phyloP scores from a whole-genome alignment of 1,284 basidiomycete species.

The Cryptococcus maquisensis region DNA sequence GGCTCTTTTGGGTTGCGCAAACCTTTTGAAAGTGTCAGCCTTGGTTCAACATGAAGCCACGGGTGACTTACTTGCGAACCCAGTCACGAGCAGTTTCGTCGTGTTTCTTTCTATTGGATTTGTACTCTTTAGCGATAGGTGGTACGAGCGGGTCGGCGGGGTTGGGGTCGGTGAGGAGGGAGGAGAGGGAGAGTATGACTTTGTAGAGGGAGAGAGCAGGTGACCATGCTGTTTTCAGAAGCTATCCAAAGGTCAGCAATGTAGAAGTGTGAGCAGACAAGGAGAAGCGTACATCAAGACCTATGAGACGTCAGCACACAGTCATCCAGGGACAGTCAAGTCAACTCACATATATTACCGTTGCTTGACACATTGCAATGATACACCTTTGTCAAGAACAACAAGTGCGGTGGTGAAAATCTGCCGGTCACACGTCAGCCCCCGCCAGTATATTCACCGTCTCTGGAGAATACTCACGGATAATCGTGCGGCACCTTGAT shows the following conservation, averaged over 20 bases:
- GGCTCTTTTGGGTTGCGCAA: conserved; percentile 9
- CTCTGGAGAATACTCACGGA: conserved; percentile 61
- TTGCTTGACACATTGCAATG: conserved; percentile 84
- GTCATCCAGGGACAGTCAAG: neutral
- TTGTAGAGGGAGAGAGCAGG: conserved; percentile 86
- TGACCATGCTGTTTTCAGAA: conserved; percentile 84
- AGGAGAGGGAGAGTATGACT: conserved; percentile 80
- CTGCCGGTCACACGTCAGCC: conserved; percentile 48
- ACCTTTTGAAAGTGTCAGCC: conserved; percentile 2
- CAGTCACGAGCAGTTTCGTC: conserved; percentile 90
- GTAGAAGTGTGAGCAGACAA: neutral
- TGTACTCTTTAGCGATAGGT: conserved; percentile 69
- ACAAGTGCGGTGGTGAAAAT: conserved; percentile 75
- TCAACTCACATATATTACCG: conserved; percentile 48
- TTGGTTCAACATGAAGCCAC: neutral
- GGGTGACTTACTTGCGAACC: conserved; percentile 75
- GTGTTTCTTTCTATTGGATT: conserved; percentile 82
- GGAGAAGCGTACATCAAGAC: conserved; percentile 39
- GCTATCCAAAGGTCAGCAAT: conserved; percentile 51
- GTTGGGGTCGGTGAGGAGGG: conserved; percentile 82
- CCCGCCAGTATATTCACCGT: neutral
- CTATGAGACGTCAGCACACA: conserved; percentile 10
- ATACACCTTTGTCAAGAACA: conserved; percentile 80
- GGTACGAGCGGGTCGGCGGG: conserved; percentile 56
- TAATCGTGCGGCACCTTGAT: conserved; percentile 71